These are phyloP conservation scores for Cymbopogon citratus DNA, from an alignment of 176 grass and related monocot genomes.

Conservation along the genomic window DNA sequence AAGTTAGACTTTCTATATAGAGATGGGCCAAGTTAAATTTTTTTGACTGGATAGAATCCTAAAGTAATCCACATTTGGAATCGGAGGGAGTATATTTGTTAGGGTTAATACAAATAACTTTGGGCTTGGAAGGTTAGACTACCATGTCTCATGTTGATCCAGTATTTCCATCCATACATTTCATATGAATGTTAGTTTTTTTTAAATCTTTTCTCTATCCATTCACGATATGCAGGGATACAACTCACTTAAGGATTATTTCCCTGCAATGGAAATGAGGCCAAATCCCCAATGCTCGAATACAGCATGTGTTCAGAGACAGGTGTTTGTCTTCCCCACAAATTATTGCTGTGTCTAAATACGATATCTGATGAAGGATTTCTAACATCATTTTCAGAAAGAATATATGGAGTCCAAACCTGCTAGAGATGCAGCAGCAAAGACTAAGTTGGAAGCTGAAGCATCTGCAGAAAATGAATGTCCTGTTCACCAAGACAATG, in stretches of 20 bases:
- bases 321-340: constrained; percentile 36
- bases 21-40: background rate
- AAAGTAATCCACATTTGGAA: background rate
- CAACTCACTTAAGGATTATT: constrained; percentile 96
- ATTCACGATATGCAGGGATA: constrained; percentile 61
- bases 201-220: background rate
- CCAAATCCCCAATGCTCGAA: constrained; percentile 98
- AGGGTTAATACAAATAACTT: background rate
- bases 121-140: background rate
- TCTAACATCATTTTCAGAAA: constrained; percentile 45
- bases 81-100: background rate
- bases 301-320: constrained; percentile 76
- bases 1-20: background rate
- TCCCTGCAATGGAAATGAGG: constrained; percentile 96
- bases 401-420: constrained; percentile 83
- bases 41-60: background rate
- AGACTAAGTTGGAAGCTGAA: constrained; percentile 85
- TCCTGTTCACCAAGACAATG: constrained; percentile 82
- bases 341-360: background rate
- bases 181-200: background rate
- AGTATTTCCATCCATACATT: background rate
- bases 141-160: background rate
- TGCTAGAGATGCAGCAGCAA: constrained; percentile 79
- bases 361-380: background rate
- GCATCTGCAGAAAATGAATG: constrained; percentile 44